Evolutionary conservation across 2,329 filamentous ascomycete genomes (phyloP).

Genomic region (Boeremia lycopersici): DNA sequence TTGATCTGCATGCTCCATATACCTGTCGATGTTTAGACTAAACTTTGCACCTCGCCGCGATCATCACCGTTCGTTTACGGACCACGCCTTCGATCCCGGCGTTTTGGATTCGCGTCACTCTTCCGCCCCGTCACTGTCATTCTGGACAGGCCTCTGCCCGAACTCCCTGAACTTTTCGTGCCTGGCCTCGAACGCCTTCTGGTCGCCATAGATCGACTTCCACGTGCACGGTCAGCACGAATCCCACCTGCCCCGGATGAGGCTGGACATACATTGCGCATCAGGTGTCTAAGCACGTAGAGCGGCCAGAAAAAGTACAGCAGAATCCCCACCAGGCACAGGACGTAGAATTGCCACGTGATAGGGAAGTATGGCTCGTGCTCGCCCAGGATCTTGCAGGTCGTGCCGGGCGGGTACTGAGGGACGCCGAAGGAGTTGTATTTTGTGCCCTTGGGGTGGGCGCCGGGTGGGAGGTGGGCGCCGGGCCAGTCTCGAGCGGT

Average conservation of each 20-base stretch:
- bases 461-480: neutral
- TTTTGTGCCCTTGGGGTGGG: neutral
- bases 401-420: neutral
- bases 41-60: too few relatives aligned
- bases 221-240: slow-evolving; percentile 1
- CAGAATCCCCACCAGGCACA: neutral
- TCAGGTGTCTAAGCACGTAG: slow-evolving; percentile 2
- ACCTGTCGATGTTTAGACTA: too few relatives aligned
- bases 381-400: neutral
- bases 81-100: too few relatives aligned
- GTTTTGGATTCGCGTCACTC: neutral
- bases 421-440: neutral
- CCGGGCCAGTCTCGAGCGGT: slow-evolving; percentile 1
- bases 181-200: neutral
- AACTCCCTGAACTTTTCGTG: neutral
- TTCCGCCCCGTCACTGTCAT: neutral
- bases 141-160: neutral
- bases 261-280: neutral
- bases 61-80: too few relatives aligned
- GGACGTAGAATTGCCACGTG: neutral
- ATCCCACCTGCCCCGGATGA: neutral
- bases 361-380: neutral
- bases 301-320: slow-evolving; percentile 2
- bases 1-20: neutral
- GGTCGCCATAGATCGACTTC: slow-evolving; percentile 2